Conservation (phyloP, 768 basidiomycete species). For the Xerocomus brunneocitrinus region DNA sequence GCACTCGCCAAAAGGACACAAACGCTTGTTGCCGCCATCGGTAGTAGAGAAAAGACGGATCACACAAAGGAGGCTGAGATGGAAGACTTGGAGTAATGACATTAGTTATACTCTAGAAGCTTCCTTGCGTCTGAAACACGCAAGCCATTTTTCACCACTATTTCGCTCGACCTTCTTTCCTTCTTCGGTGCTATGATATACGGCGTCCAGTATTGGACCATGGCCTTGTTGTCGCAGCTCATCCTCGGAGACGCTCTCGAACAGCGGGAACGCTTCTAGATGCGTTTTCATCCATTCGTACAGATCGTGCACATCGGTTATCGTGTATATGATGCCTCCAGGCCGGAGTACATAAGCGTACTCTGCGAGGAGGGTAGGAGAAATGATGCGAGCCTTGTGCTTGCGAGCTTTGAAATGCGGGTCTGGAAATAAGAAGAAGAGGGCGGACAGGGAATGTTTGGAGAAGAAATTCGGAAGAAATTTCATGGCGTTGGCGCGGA, state of each 20-base stretch:
- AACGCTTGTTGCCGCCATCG: conserved; percentile 59
- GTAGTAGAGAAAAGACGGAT: conserved; percentile 36
- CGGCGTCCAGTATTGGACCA: conserved; percentile 74
- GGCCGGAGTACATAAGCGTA: conserved; percentile 91
- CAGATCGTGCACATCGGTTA: conserved; percentile 93
- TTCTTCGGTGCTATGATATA: conserved; percentile 88
- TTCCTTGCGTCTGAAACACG: conserved; percentile 73
- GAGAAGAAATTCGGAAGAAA: conserved; percentile 95
- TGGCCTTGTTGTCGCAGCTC: conserved; percentile 72
- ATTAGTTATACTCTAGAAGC: conserved; percentile 8
- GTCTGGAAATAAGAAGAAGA: conserved; percentile 99
- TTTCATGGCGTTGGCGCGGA: conserved; percentile 98
- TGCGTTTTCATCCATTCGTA: conserved; percentile 95
- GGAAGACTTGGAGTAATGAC: conserved; percentile 28
- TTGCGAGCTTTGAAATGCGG: conserved; percentile 98
- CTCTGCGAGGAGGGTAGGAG: conserved; percentile 94
- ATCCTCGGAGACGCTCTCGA: conserved; percentile 73
- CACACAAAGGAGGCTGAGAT: conserved; percentile 33
- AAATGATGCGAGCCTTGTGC: conserved; percentile 98
- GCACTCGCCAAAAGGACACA: conserved; percentile 63
- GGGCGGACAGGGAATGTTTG: conserved; percentile 83
- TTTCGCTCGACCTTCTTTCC: conserved; percentile 96
- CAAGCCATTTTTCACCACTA: conserved; percentile 85
- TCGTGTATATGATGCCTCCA: conserved; percentile 96
- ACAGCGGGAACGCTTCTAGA: conserved; percentile 82